Percentiles rank a stretch among this genome's conserved stretches.
Conservation (phyloP, 768 basidiomycete genomes). For the Russula emetica region DNA sequence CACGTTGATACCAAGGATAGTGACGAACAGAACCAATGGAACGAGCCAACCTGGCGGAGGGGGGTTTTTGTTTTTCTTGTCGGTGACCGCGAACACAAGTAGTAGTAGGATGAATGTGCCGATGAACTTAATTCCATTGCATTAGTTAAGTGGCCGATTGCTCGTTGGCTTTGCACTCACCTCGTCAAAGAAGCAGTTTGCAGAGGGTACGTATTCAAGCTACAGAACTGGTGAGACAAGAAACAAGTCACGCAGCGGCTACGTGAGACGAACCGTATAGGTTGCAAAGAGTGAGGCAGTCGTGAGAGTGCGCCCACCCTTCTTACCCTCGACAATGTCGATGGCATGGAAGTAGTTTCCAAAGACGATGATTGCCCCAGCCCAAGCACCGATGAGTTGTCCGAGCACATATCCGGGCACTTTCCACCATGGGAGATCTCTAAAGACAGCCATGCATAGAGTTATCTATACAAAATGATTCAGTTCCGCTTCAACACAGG, state of each 20-base stretch:
- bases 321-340: slow-evolving; percentile 56
- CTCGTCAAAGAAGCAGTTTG: slow-evolving; percentile 46
- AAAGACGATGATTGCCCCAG: slow-evolving; percentile 55
- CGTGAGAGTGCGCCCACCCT: slow-evolving; percentile 49
- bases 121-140: slow-evolving; percentile 43
- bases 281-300: slow-evolving; percentile 59
- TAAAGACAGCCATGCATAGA: slow-evolving; percentile 59
- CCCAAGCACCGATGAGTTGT: slow-evolving; percentile 57
- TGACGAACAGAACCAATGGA: slow-evolving; percentile 52
- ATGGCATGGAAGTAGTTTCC: slow-evolving; percentile 67
- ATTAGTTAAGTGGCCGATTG: background rate
- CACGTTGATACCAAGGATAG: slow-evolving; percentile 54
- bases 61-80: slow-evolving; percentile 50
- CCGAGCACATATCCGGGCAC: slow-evolving; percentile 66
- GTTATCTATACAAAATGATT: slow-evolving; percentile 47
- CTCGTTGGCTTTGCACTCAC: slow-evolving; percentile 26
- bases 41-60: slow-evolving; percentile 48
- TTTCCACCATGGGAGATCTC: slow-evolving; percentile 76
- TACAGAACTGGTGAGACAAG: slow-evolving; percentile 18
- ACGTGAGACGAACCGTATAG: slow-evolving; percentile 47
- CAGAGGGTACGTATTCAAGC: slow-evolving; percentile 42
- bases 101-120: slow-evolving; percentile 52
- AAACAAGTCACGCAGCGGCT: background rate
- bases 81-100: slow-evolving; percentile 49
- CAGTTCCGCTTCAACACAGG: background rate